Conservation (phyloP, 176 grass and related monocot species). For the Hyparrhenia diplandra region DNA sequence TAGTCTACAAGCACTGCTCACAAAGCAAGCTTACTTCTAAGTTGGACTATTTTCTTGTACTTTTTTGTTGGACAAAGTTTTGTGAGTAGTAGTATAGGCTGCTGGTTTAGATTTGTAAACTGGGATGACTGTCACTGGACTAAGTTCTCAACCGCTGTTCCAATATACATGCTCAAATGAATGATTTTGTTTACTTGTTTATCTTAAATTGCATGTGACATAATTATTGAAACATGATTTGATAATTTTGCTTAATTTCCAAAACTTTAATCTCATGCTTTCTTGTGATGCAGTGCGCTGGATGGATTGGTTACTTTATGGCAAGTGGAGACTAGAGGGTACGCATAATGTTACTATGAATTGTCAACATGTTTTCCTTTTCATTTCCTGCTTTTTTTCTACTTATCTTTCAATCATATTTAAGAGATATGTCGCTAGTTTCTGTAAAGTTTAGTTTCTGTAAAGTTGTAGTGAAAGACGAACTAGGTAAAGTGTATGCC, state of each 20-base stretch:
- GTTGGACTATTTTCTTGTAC: not conserved
- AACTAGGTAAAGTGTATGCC: not conserved
- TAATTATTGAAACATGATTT: not conserved
- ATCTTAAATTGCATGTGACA: not conserved
- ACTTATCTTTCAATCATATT: not conserved
- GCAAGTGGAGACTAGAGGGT: conserved; percentile 87
- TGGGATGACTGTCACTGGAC: not conserved
- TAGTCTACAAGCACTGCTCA: not conserved
- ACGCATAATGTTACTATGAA: conserved; percentile 19
- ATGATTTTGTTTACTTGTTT: not conserved
- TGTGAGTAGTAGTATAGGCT: not conserved
- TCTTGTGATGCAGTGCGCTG: conserved; percentile 69
- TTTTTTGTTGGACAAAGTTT: not conserved
- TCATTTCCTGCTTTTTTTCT: not conserved
- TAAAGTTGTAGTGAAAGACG: not conserved
- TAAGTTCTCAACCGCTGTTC: not conserved
- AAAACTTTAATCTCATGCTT: conserved; percentile 17
- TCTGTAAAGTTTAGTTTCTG: not conserved
- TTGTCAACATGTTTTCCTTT: conserved; percentile 4
- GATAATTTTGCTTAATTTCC: not conserved
- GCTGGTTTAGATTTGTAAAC: not conserved
- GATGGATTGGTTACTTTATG: conserved; percentile 80
- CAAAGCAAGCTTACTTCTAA: not conserved
- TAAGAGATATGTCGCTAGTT: not conserved
- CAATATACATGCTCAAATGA: not conserved